Conservation (phyloP, 805 yeast species). For the Ogataea zsoltii region DNA sequence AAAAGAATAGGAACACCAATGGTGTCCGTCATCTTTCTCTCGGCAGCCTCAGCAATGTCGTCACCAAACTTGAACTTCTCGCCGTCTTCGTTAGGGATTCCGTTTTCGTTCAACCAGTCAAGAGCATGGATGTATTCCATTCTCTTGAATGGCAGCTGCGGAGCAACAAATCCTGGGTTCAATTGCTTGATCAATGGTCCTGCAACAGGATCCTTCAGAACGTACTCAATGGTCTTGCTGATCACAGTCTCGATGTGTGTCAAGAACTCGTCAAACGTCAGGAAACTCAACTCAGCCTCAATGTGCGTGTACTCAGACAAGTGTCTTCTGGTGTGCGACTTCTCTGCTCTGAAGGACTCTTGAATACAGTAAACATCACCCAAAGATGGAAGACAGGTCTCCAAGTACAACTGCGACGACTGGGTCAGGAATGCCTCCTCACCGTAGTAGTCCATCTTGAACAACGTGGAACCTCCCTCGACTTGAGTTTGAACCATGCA, state of each 20-base stretch:
- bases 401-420: constrained; percentile 94
- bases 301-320: constrained; percentile 95
- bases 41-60: constrained; percentile 99
- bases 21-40: constrained; percentile 96
- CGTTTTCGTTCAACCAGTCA: constrained; percentile 95
- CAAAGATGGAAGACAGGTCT: constrained; percentile 91
- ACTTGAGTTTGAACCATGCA: constrained; percentile 99
- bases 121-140: constrained; percentile 89
- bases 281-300: constrained; percentile 90
- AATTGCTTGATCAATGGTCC: constrained; percentile 88
- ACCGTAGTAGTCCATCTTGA: constrained; percentile 91
- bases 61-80: constrained; percentile 94
- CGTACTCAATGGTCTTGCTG: constrained; percentile 66
- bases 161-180: constrained; percentile 88
- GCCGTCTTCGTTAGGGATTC: constrained; percentile 92
- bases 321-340: constrained; percentile 98
- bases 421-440: constrained; percentile 96
- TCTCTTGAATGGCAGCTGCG: constrained; percentile 84
- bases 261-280: constrained; percentile 83
- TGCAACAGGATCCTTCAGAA: constrained; percentile 86
- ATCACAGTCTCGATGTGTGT: constrained; percentile 81
- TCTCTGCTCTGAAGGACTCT: constrained; percentile 99
- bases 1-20: constrained; percentile 91
- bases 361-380: constrained; percentile 98
- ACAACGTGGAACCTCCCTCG: constrained; percentile 97